Evolutionary conservation across 2,329 filamentous ascomycete species (phyloP).

Genomic region (Sphaerostilbella broomeana): DNA sequence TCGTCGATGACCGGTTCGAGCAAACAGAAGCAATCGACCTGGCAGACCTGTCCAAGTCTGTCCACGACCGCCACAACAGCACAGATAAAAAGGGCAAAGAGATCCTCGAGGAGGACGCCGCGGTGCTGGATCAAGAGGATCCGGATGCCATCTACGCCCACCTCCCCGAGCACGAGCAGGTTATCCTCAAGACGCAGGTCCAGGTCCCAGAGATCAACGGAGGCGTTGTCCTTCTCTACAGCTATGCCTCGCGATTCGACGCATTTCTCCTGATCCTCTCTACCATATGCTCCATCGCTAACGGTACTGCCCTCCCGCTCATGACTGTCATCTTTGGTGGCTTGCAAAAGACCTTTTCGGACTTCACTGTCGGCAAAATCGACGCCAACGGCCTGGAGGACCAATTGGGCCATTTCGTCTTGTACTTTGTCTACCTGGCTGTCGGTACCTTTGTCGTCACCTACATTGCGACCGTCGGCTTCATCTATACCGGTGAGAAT

Average conservation of each 20-base stretch:
- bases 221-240: constrained; percentile 57
- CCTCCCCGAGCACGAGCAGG: no score
- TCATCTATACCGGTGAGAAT: constrained; percentile 81
- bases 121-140: no score
- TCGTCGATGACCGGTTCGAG: no score
- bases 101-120: no score
- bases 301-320: constrained; percentile 66
- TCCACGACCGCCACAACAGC: no score
- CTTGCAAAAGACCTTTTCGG: constrained; percentile 64
- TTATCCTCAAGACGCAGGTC: constrained; percentile 64
- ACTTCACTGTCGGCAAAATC: constrained; percentile 35
- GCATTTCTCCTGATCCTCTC: constrained; percentile 56
- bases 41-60: no score
- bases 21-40: no score
- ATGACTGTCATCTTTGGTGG: constrained; percentile 80
- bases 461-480: constrained; percentile 77
- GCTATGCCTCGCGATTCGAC: constrained; percentile 63
- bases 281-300: constrained; percentile 58
- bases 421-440: constrained; percentile 81
- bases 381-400: constrained; percentile 49
- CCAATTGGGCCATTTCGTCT: constrained; percentile 55
- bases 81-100: no score
- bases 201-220: constrained; percentile 56
- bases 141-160: no score
- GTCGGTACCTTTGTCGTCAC: constrained; percentile 71